Base-by-base conservation (phyloP, 306 rosid species). In the Benincasa hispida region DNA sequence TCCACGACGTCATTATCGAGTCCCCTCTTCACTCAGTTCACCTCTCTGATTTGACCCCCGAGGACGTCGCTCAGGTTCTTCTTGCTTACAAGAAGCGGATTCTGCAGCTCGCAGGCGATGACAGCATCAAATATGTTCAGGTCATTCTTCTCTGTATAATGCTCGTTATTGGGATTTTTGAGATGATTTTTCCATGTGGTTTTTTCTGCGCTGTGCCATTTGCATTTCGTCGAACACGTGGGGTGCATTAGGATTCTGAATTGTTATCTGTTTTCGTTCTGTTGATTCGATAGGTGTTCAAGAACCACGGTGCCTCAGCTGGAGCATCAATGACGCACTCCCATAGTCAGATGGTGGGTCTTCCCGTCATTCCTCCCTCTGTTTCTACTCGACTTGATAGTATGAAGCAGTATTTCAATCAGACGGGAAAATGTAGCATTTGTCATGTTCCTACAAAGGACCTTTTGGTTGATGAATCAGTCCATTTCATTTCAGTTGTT, bases 291-390 rank as follows among this genome's bases (percentile, higher is more conserved):
- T 45, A 92, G 98, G 89, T 92, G 66, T 92, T 90, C 47, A 90
- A 92, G 85, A 92, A 92, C 77, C 92, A 92, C 8, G 96, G 92
- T 32, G 92, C 89, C n/a, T 89, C 91, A 25, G 92, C 98, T 51
- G 96, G 98, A 79, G 96, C 94, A 72, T 87, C 98, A 27, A 81
- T 86, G 92, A 87, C 82, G 60, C 98, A 90, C 77, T 92, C 96
- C 76, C 98, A 92, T 75, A 89, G 98, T 81, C 96, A 92, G 84
- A 87, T 92, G 22, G 54, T 92, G 79, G 93, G 90, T 50, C 87
- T 92, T 69, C 98, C 98, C 8, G 65, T 92, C 63, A 76, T 89
- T 82, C 98, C 96, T 45, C 85, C 92, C 11, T 79, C 73, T 72
- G 91, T 90, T 80, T 83, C 96, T 61, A 56, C 84, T 10, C 94